Conservation (phyloP, 179 eudicot genomes). For the Heliamphora pulchella region DNA sequence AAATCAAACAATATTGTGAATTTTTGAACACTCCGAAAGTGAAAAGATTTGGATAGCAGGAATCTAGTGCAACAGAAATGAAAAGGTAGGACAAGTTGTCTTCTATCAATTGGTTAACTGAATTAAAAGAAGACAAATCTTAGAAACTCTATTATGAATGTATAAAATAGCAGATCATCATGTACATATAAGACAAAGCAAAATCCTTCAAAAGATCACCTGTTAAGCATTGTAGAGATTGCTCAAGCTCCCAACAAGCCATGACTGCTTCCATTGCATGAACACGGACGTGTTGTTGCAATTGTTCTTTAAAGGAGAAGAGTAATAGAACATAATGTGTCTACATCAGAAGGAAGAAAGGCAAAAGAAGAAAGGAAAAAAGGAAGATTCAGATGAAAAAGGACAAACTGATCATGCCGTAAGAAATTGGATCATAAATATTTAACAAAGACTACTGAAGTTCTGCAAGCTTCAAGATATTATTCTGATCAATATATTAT, state of each 20-base stretch:
- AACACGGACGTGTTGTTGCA: constrained; percentile 96
- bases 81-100: not conserved
- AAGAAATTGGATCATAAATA: not conserved
- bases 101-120: not conserved
- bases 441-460: not conserved
- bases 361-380: not conserved
- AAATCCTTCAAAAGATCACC: constrained; percentile 29
- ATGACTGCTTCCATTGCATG: constrained; percentile 99
- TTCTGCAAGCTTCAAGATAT: not conserved
- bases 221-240: constrained; percentile 94
- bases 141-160: not conserved
- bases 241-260: constrained; percentile 99
- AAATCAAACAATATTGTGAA: no score
- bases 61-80: not conserved
- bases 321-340: constrained; percentile 90
- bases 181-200: not conserved
- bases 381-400: not conserved
- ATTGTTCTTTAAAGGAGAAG: constrained; percentile 86
- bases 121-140: not conserved
- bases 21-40: not conserved
- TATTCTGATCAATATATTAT: not conserved
- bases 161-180: not conserved
- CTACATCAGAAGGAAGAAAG: constrained; percentile 31
- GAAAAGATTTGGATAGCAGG: not conserved
- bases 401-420: not conserved